These are phyloP conservation scores for Glaciozyma antarctica DNA, from an alignment of 768 basidiomycete species.

Conservation along the genomic window DNA sequence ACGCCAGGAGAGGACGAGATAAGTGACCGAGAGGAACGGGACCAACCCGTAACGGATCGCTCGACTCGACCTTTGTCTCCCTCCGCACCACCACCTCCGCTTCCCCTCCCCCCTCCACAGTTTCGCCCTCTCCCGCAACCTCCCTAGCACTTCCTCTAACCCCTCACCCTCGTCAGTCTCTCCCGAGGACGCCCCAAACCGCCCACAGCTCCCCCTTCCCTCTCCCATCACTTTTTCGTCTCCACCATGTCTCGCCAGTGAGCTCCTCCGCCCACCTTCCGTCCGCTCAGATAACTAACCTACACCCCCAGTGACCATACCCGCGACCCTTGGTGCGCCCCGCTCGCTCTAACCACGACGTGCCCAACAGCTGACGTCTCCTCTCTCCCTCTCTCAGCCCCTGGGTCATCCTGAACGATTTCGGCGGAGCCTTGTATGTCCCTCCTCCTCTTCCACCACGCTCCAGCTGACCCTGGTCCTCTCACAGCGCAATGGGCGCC, in stretches of 20 bases:
- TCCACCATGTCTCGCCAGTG: conserved; percentile 14
- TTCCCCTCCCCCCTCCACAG: too few relatives aligned
- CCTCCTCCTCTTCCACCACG: not conserved
- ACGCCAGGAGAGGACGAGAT: too few relatives aligned
- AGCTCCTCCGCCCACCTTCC: not conserved
- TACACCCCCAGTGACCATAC: conserved; percentile 56
- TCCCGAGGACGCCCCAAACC: not conserved
- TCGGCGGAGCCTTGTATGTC: conserved; percentile 53
- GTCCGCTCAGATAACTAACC: not conserved
- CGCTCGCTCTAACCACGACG: not conserved
- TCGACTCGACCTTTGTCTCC: too few relatives aligned
- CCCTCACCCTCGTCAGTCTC: not conserved
- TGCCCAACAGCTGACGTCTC: not conserved
- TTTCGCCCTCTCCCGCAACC: too few relatives aligned
- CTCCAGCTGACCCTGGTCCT: not conserved
- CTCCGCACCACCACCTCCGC: too few relatives aligned
- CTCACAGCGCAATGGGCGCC: conserved; percentile 71
- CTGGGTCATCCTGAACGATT: conserved; percentile 97
- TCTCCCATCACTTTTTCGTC: conserved; percentile 1
- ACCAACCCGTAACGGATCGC: too few relatives aligned
- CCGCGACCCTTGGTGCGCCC: conserved; percentile 72
- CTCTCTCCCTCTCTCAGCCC: conserved; percentile 50
- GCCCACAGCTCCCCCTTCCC: conserved; percentile 6
- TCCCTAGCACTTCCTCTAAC: not conserved
- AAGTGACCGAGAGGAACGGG: too few relatives aligned